phyloP scores from a whole-genome alignment of 768 basidiomycete species.

The Zangia roseola region DNA sequence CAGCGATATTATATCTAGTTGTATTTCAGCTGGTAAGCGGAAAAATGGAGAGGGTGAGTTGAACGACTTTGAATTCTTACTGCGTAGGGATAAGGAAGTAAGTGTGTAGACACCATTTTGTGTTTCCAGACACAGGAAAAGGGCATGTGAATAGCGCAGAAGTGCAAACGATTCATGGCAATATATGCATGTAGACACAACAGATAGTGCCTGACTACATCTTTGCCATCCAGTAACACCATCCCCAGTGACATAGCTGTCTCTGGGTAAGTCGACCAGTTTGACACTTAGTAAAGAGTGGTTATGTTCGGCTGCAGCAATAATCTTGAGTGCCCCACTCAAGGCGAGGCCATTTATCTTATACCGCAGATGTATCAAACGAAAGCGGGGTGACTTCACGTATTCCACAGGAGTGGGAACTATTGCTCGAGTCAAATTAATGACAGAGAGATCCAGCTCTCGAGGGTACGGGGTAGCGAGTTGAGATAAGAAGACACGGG shows the following conservation, averaged over 20 bases:
- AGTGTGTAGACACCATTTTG: neutral
- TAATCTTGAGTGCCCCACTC: constrained; percentile 43
- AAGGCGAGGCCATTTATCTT: constrained; percentile 56
- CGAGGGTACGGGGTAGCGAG: constrained; percentile 49
- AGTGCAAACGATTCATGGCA: constrained; percentile 47
- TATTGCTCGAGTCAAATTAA: constrained; percentile 42
- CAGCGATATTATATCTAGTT: constrained; percentile 52
- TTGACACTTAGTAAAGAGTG: constrained; percentile 48
- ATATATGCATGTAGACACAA: constrained; percentile 33
- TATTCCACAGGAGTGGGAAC: constrained; percentile 46
- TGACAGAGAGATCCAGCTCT: constrained; percentile 56
- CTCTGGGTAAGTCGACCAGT: constrained; percentile 43
- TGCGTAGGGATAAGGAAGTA: constrained; percentile 4
- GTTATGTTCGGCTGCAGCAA: constrained; percentile 49
- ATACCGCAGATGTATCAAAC: constrained; percentile 47
- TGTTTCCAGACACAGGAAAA: constrained; percentile 42
- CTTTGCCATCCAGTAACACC: constrained; percentile 30
- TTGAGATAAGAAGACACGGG: constrained; percentile 44
- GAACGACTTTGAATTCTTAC: constrained; percentile 6
- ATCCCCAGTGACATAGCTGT: constrained; percentile 28
- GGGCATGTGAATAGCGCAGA: constrained; percentile 47
- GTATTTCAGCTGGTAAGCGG: constrained; percentile 55
- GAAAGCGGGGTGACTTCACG: constrained; percentile 50
- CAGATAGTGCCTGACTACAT: constrained; percentile 31
- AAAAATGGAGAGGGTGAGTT: constrained; percentile 31